These are phyloP conservation scores for Stephania yunnanensis DNA, from an alignment of 164 flowering plant species.

Conservation along the genomic window DNA sequence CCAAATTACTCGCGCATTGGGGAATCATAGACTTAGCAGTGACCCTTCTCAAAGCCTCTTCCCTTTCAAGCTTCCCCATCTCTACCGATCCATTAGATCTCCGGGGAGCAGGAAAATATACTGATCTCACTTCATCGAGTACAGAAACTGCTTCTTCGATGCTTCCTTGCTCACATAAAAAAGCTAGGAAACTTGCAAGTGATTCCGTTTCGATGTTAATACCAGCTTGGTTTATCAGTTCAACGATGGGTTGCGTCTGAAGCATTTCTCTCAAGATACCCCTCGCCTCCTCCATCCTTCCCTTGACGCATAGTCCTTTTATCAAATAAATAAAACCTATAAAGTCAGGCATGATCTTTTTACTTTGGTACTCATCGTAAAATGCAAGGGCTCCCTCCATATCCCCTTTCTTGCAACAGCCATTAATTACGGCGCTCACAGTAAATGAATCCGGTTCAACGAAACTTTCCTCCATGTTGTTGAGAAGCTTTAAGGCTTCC, in stretches of 20 bases:
- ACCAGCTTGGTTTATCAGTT: conserved; percentile 45
- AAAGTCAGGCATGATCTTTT: conserved; percentile 60
- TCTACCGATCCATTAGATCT: conserved; percentile 10
- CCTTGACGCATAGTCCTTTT: conserved; percentile 69
- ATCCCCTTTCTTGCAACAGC: conserved; percentile 56
- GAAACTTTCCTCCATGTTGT: conserved; percentile 32
- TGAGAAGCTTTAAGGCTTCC: conserved; percentile 50
- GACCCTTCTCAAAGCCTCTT: conserved; percentile 9
- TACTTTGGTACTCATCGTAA: conserved; percentile 42
- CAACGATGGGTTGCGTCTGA: conserved; percentile 36
- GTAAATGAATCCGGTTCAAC: conserved; percentile 62
- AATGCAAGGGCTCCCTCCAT: conserved; percentile 69
- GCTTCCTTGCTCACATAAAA: conserved; percentile 66
- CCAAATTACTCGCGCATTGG: conserved; percentile 11
- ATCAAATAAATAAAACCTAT: conserved; percentile 67
- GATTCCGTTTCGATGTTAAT: conserved; percentile 48
- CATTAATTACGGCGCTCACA: conserved; percentile 56
- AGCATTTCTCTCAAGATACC: conserved; percentile 79
- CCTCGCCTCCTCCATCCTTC: conserved; percentile 90
- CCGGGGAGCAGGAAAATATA: conserved; percentile 36
- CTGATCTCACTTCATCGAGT: conserved; percentile 49
- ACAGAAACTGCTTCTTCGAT: conserved; percentile 55
- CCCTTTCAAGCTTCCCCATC: conserved; percentile 11
- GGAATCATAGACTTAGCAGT: conserved; percentile 9
- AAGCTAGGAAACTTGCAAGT: conserved; percentile 33